Conservation (phyloP, 768 basidiomycete genomes). For the Lactifluus subvellereus region DNA sequence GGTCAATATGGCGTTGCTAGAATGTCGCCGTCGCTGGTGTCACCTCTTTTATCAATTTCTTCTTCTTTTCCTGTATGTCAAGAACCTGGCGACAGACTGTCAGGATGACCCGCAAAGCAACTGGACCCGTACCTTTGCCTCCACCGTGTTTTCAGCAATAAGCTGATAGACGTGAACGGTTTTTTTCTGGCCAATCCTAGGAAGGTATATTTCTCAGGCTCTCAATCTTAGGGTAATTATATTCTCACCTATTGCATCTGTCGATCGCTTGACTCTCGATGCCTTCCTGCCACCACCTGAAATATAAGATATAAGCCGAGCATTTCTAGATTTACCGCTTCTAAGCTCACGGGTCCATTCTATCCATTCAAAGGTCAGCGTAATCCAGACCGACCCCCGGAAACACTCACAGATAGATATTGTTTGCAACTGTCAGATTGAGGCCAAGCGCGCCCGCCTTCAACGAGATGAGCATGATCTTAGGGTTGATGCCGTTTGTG, state of each 20-base stretch:
- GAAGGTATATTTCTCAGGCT: neutral
- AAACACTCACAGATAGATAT: slow-evolving; percentile 65
- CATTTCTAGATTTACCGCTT: neutral
- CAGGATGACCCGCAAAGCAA: neutral
- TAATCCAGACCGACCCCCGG: neutral
- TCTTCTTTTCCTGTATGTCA: slow-evolving; percentile 85
- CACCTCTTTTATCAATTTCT: slow-evolving; percentile 66
- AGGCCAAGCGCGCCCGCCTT: slow-evolving; percentile 81
- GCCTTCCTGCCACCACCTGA: slow-evolving; percentile 83
- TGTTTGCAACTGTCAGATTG: slow-evolving; percentile 85
- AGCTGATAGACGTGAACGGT: slow-evolving; percentile 83
- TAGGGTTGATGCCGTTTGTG: slow-evolving; percentile 46
- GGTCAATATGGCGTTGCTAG: neutral
- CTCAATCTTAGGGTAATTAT: neutral
- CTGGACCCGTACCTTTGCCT: slow-evolving; percentile 56
- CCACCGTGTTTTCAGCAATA: slow-evolving; percentile 85
- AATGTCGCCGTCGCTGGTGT: neutral
- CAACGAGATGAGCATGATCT: slow-evolving; percentile 81
- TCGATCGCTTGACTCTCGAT: slow-evolving; percentile 84
- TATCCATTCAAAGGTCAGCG: slow-evolving; percentile 27
- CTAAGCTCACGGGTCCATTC: slow-evolving; percentile 74
- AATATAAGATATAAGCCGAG: neutral
- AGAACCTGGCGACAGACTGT: slow-evolving; percentile 44
- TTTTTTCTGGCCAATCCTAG: slow-evolving; percentile 74
- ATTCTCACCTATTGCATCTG: slow-evolving; percentile 57